phyloP scores from a whole-genome alignment of 2,329 filamentous ascomycete species.

The Paracorniculantispora psalliotae region DNA sequence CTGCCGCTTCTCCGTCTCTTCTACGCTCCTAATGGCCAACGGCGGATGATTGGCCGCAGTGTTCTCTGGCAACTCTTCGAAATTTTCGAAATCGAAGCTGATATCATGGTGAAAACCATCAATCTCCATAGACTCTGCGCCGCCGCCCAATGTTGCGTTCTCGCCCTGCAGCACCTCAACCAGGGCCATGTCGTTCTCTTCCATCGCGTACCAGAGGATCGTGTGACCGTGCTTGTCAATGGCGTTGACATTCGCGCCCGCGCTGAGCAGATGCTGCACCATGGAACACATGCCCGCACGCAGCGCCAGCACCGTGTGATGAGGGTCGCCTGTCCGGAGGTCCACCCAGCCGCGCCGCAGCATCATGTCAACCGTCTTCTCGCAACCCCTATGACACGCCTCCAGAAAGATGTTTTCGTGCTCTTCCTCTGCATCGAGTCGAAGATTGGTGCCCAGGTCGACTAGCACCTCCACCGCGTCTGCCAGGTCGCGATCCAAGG shows the following conservation, averaged over 20 bases:
- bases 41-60: not conserved
- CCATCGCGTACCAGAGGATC: not conserved
- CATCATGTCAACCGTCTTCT: not conserved
- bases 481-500: not conserved
- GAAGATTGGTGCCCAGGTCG: not conserved
- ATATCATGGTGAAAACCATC: too few species aligned
- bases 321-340: not conserved
- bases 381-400: not conserved
- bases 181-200: not conserved
- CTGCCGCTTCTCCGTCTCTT: not conserved
- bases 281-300: not conserved
- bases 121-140: not conserved
- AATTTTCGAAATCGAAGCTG: too few species aligned
- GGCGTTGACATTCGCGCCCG: not conserved
- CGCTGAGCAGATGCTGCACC: not conserved
- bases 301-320: not conserved
- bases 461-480: not conserved
- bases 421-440: not conserved
- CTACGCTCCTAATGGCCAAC: not conserved
- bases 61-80: too few species aligned
- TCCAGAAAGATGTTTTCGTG: not conserved
- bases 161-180: not conserved
- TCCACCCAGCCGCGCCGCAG: not conserved
- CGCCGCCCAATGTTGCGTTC: not conserved
- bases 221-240: not conserved